Conservation (phyloP, 1,284 basidiomycete genomes). For the Leucoagaricus sp. region DNA sequence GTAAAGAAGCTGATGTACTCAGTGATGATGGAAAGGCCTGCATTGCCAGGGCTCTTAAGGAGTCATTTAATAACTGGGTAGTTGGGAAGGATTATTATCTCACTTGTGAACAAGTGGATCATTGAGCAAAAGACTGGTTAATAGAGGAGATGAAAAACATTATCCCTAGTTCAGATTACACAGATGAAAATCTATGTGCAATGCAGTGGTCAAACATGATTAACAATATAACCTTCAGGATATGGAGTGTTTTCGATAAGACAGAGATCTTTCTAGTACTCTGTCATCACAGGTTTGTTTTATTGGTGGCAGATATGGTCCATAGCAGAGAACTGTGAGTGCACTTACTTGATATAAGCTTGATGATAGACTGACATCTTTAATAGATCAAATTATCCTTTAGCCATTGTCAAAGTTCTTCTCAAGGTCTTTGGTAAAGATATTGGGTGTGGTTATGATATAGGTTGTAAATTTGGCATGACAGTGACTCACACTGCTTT, state of each 20-base stretch:
- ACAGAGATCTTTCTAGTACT: conserved; percentile 29
- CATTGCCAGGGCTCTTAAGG: not conserved
- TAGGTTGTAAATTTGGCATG: conserved; percentile 22
- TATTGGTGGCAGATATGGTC: conserved; percentile 23
- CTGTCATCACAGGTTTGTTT: conserved; percentile 23
- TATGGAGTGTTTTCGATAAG: conserved; percentile 34
- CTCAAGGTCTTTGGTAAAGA: conserved; percentile 25
- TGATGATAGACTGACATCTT: not conserved
- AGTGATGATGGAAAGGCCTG: not conserved
- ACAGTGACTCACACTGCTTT: conserved; percentile 20
- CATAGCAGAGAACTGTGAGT: conserved; percentile 25
- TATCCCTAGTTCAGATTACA: too few species aligned
- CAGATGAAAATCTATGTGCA: conserved; percentile 10
- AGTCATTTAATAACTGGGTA: not conserved
- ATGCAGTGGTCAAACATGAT: too few species aligned
- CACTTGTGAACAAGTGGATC: not conserved
- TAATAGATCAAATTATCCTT: conserved; percentile 35
- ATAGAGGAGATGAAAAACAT: not conserved
- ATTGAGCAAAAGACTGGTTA: not conserved
- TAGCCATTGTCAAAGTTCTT: conserved; percentile 27
- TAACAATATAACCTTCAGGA: conserved; percentile 20
- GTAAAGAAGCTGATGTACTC: not conserved
- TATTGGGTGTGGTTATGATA: too few species aligned
- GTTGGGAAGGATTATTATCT: not conserved
- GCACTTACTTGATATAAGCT: not conserved